phyloP scores from a whole-genome alignment of 1,284 basidiomycete genomes.

The Inonotus hispidus region DNA sequence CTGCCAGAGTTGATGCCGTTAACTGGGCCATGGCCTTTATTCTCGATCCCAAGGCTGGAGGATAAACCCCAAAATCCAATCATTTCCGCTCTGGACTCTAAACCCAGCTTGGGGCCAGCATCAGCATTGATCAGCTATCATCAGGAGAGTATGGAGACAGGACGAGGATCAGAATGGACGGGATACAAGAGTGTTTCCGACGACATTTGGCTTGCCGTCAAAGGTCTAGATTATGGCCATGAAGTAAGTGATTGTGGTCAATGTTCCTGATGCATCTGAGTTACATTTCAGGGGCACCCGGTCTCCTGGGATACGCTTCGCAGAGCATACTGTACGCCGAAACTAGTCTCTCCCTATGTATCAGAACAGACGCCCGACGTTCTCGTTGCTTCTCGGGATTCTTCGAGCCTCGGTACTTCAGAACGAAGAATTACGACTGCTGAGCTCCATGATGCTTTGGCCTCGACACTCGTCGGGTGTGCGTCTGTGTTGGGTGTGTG shows the following conservation, averaged over 20 bases:
- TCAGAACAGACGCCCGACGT: conserved; percentile 53
- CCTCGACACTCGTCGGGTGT: conserved; percentile 51
- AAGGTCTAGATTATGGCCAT: not conserved
- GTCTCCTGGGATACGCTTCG: conserved; percentile 42
- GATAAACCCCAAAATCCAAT: conserved; percentile 76
- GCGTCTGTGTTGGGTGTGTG: conserved; percentile 61
- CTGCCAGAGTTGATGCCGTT: conserved; percentile 3
- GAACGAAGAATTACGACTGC: conserved; percentile 35
- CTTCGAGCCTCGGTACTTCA: conserved; percentile 39
- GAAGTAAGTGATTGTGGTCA: not conserved
- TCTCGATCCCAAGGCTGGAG: conserved; percentile 52
- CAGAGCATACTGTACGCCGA: conserved; percentile 26
- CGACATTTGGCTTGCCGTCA: conserved; percentile 1
- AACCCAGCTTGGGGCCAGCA: not conserved
- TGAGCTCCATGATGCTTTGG: conserved; percentile 48
- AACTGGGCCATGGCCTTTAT: conserved; percentile 30
- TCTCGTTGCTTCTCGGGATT: conserved; percentile 43
- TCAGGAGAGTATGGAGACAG: not conserved
- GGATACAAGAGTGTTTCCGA: not conserved
- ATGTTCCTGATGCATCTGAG: not conserved
- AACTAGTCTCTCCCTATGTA: conserved; percentile 45
- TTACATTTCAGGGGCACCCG: not conserved
- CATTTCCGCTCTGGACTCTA: conserved; percentile 37
- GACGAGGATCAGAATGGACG: not conserved
- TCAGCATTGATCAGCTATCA: not conserved